Percentiles rank a stretch among this genome's conserved stretches.
These are phyloP conservation scores for Calonectria ilicicola DNA, from an alignment of 2,329 filamentous ascomycete species.

Conservation along the genomic window DNA sequence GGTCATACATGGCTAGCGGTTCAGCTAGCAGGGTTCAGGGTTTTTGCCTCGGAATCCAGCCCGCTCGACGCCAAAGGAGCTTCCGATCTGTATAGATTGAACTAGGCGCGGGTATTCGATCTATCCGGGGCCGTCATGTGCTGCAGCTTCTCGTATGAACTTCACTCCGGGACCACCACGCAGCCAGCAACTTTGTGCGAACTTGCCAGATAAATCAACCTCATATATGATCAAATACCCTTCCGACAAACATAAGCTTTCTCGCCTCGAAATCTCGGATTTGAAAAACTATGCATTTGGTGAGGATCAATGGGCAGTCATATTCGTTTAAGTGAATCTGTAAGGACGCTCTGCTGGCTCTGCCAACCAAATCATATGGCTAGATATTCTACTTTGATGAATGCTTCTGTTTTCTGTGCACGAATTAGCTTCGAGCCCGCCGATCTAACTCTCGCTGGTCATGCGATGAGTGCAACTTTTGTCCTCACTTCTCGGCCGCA, in stretches of 20 bases:
- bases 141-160: background rate
- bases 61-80: conserved; percentile 21
- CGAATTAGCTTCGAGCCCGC: background rate
- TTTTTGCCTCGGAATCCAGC: conserved; percentile 30
- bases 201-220: background rate
- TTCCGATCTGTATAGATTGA: conserved; percentile 5
- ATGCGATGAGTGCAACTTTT: background rate
- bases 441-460: background rate
- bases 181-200: background rate
- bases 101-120: conserved; percentile 27
- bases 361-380: background rate
- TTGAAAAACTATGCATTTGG: background rate
- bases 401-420: background rate
- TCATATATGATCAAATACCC: background rate
- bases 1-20: conserved; percentile 29
- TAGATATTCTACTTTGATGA: background rate
- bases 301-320: background rate
- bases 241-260: background rate
- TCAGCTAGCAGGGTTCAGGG: conserved; percentile 40
- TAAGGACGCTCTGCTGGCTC: background rate
- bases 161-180: background rate
- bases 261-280: background rate
- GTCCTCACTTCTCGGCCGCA: background rate
- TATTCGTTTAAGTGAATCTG: background rate
- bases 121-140: background rate